phyloP scores from a whole-genome alignment of 1,284 basidiomycete genomes.

The Trametes polyzona region DNA sequence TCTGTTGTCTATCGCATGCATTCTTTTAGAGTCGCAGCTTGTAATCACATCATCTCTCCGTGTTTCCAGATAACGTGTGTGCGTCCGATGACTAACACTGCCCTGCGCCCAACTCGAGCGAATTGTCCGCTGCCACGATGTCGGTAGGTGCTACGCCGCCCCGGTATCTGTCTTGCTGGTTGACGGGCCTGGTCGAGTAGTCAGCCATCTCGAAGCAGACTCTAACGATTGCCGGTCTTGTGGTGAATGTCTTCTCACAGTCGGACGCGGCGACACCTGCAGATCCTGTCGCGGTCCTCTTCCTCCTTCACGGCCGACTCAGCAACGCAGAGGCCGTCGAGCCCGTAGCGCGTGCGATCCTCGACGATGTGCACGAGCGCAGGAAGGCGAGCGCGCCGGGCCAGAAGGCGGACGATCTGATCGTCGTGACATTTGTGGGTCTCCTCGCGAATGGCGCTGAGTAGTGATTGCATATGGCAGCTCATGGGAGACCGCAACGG shows the following conservation, averaged over 20 bases:
- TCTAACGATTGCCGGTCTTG: conserved; percentile 48
- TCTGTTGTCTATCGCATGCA: conserved; percentile 24
- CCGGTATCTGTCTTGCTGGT: not conserved
- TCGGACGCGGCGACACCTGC: conserved; percentile 17
- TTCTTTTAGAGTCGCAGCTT: conserved; percentile 26
- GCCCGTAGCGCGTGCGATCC: conserved; percentile 35
- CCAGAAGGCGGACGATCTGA: conserved; percentile 42
- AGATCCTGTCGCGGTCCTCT: conserved; percentile 51
- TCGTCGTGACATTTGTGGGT: conserved; percentile 57
- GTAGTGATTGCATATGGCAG: not conserved
- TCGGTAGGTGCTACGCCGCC: not conserved
- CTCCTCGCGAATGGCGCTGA: no score
- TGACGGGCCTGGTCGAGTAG: not conserved
- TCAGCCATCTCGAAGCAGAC: conserved; percentile 33
- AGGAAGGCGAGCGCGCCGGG: conserved; percentile 27
- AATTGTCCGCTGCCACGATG: no score
- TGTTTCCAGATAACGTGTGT: not conserved
- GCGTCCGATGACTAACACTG: not conserved
- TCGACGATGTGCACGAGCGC: conserved; percentile 32
- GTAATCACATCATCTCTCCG: conserved; percentile 18
- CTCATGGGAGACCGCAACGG: no score
- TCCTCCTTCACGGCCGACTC: conserved; percentile 65
- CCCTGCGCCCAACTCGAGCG: not conserved
- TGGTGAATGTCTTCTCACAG: conserved; percentile 33
- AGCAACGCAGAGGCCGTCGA: conserved; percentile 33